Evolutionary conservation across 495 filamentous ascomycete genomes (phyloP), one percentile per base, ranked within the genome.

Genomic region (Tuber indicum): DNA sequence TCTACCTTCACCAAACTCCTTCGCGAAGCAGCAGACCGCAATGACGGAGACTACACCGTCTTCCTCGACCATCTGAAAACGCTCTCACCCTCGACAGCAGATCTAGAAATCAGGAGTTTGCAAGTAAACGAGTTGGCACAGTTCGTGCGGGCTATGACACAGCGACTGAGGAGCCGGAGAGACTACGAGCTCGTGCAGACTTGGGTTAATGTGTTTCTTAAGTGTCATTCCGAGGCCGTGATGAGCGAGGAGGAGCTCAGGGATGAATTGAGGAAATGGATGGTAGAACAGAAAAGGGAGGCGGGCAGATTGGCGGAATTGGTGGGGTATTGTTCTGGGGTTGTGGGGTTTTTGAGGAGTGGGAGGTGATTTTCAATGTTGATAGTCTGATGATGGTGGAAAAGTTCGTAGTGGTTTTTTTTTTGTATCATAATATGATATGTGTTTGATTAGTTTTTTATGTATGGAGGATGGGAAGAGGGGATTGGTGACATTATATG

Each of bases 171-270:
- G 32, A 85, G 87, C 62, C 89, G 89, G 75, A 88, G 87, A 69
- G 96, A 99, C 85, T 99, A 94, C 84, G 96, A 99, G 83, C 87
- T 99, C 71, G 91, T 93, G 62, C 94, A 97, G 85, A 93, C 93
- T 16, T 99, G 96, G 96, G 97, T 99, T 92, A 89, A 90, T 23
- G 94, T 98, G 0, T 96, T 98, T 80, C 81, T 99, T 74, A 89
- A 91, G 72, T 84, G 95, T 49, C 94, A 98, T 85, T 88, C 87
- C 14, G 91, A 91, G 75, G 85, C 87, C 19, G 84, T 91, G 16
- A 83, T 83, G 3, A 78, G 84, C 43, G 86, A 87, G 76, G 52
- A 81, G 47, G 81, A 80, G 23, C 58, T 47, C 45, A 72, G 71
- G 44, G 77, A 81, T 43, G 76, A 49, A 41, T 44, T 86, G 32